These are phyloP conservation scores for Dendrostoma leiphaemia DNA, from an alignment of 2,329 filamentous ascomycete genomes.

Conservation along the genomic window DNA sequence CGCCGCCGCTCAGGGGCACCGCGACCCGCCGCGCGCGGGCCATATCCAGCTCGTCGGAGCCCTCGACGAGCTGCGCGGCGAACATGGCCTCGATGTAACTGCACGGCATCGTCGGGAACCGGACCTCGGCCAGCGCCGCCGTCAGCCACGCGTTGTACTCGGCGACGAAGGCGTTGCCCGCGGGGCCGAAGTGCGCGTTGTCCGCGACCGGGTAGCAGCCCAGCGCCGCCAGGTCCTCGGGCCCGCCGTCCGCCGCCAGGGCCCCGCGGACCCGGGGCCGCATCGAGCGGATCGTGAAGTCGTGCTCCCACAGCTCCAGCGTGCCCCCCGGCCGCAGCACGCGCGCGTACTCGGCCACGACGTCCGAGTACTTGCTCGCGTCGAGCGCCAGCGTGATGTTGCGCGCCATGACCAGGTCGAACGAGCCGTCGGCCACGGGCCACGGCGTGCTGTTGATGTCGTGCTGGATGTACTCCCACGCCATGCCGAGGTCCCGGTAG, in stretches of 20 bases:
- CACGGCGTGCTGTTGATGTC: constrained; percentile 56
- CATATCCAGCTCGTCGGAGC: constrained; percentile 48
- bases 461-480: constrained; percentile 58
- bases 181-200: constrained; percentile 56
- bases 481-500: constrained; percentile 19
- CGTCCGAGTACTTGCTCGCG: constrained; percentile 58
- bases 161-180: constrained; percentile 59
- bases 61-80: constrained; percentile 43
- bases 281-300: constrained; percentile 59
- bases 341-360: constrained; percentile 55
- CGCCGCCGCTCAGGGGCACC: background rate
- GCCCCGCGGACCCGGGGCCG: constrained; percentile 49
- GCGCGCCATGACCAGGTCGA: constrained; percentile 15
- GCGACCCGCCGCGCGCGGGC: constrained; percentile 57
- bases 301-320: constrained; percentile 63
- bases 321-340: constrained; percentile 59
- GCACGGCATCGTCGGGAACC: constrained; percentile 56
- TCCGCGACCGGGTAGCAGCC: constrained; percentile 36
- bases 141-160: constrained; percentile 61
- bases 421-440: constrained; percentile 31
- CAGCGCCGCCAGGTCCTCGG: constrained; percentile 27
- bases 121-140: constrained; percentile 53
- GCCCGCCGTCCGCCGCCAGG: constrained; percentile 50
- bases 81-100: constrained; percentile 53
- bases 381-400: constrained; percentile 38